phyloP scores from a whole-genome alignment of 2,329 filamentous ascomycete species.

The Coccinonectria pachysandricola region DNA sequence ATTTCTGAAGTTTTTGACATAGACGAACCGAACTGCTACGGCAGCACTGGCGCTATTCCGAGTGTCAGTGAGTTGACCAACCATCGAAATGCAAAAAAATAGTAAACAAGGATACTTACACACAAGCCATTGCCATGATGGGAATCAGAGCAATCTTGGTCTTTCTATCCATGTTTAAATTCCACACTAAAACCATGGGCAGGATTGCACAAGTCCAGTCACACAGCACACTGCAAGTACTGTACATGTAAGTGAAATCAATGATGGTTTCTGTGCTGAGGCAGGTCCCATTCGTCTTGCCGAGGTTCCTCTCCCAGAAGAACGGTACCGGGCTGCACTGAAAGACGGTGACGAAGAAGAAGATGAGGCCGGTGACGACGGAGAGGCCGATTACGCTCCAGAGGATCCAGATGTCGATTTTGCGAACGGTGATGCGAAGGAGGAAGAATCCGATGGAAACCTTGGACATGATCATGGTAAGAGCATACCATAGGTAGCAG shows the following conservation, averaged over 20 bases:
- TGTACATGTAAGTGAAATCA: slow-evolving; percentile 37
- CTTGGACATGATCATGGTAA: slow-evolving; percentile 21
- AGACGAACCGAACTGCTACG: slow-evolving; percentile 27
- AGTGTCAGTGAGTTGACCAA: slow-evolving; percentile 1
- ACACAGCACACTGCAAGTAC: slow-evolving; percentile 32
- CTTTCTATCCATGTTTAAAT: slow-evolving; percentile 37
- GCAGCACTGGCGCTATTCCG: slow-evolving; percentile 26
- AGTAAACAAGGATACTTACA: slow-evolving; percentile 18
- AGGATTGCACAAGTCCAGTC: slow-evolving; percentile 39
- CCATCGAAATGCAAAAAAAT: background rate
- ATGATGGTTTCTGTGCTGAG: slow-evolving; percentile 30
- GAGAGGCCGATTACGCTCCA: slow-evolving; percentile 20
- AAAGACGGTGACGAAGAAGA: slow-evolving; percentile 22
- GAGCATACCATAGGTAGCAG: slow-evolving; percentile 18
- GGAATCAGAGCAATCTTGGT: slow-evolving; percentile 39
- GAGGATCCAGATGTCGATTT: slow-evolving; percentile 14
- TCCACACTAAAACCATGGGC: slow-evolving; percentile 40
- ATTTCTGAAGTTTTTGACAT: slow-evolving; percentile 21
- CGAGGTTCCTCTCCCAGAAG: slow-evolving; percentile 20
- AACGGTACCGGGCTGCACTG: slow-evolving; percentile 19
- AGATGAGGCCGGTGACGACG: slow-evolving; percentile 17
- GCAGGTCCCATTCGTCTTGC: slow-evolving; percentile 17
- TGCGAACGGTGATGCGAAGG: slow-evolving; percentile 19
- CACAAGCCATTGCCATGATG: slow-evolving; percentile 44
- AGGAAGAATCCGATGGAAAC: slow-evolving; percentile 26